phyloP scores from a whole-genome alignment of 768 basidiomycete species.

The Mycena venus region DNA sequence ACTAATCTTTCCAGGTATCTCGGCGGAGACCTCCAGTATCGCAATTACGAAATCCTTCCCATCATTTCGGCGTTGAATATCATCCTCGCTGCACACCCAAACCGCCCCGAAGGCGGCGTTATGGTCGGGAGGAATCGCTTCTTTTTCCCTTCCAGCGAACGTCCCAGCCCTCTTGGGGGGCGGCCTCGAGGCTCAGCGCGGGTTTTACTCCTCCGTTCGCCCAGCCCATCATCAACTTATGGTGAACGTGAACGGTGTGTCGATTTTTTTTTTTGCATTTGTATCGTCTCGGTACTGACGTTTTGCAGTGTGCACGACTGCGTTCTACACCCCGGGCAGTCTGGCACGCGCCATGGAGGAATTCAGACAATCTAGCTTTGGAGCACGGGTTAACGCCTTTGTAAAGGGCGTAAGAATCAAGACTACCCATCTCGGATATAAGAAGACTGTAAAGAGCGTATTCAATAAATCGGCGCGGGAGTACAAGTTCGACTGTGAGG shows the following conservation, averaged over 20 bases:
- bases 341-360: constrained; percentile 72
- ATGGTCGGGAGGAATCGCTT: constrained; percentile 76
- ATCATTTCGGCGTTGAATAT: constrained; percentile 76
- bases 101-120: constrained; percentile 65
- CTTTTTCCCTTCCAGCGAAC: constrained; percentile 67
- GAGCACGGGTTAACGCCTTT: constrained; percentile 72
- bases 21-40: constrained; percentile 65
- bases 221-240: constrained; percentile 69
- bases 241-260: constrained; percentile 76
- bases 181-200: constrained; percentile 68
- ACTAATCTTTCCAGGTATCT: constrained; percentile 61
- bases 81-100: constrained; percentile 69
- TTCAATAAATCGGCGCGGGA: constrained; percentile 60
- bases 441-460: constrained; percentile 76
- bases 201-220: constrained; percentile 73
- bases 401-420: constrained; percentile 75
- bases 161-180: constrained; percentile 68
- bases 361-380: constrained; percentile 68
- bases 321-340: constrained; percentile 73
- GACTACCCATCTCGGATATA: constrained; percentile 80
- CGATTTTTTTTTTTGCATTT: constrained; percentile 61
- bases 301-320: constrained; percentile 65
- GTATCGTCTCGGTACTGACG: constrained; percentile 17
- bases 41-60: constrained; percentile 69
- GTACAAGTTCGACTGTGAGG: constrained; percentile 69